Evolutionary conservation across 805 yeast species (phyloP).

Genomic region (Maudiozyma saulgeensis): DNA sequence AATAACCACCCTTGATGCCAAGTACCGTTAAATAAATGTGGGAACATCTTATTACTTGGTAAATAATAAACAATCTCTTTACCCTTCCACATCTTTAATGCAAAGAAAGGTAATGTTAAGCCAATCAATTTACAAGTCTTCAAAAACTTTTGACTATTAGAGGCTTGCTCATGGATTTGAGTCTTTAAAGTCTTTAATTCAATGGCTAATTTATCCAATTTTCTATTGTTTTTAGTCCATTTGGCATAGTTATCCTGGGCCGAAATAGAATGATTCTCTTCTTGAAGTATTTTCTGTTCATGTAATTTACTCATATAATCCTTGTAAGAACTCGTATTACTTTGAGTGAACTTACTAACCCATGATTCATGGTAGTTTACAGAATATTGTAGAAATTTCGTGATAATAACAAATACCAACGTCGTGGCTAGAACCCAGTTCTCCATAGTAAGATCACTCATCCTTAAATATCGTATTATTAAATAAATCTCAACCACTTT

Average conservation of each 20-base stretch:
- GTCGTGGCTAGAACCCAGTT: slow-evolving; percentile 14
- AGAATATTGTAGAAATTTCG: slow-evolving; percentile 19
- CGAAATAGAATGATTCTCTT: slow-evolving; percentile 50
- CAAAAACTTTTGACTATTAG: slow-evolving; percentile 7
- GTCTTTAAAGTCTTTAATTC: slow-evolving; percentile 40
- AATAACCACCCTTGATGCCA: slow-evolving; percentile 28
- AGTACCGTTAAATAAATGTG: slow-evolving; percentile 22
- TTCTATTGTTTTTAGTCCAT: slow-evolving; percentile 88
- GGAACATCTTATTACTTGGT: slow-evolving; percentile 23
- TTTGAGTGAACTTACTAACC: slow-evolving; percentile 6
- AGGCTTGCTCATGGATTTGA: slow-evolving; percentile 23
- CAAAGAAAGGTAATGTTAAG: slow-evolving; percentile 26
- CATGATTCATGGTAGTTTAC: slow-evolving; percentile 15
- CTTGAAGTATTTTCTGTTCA: slow-evolving; percentile 40
- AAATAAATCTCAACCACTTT: too few species aligned
- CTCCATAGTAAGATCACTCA: slow-evolving; percentile 1
- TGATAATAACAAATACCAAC: slow-evolving; percentile 13
- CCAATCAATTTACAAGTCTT: slow-evolving; percentile 16
- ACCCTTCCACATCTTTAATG: slow-evolving; percentile 27
- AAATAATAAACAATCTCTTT: slow-evolving; percentile 23
- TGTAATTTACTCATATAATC: slow-evolving; percentile 28
- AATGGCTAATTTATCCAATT: slow-evolving; percentile 44
- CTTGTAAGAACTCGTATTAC: slow-evolving; percentile 20
- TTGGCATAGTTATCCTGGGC: slow-evolving; percentile 93
- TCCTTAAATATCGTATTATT: background rate